These are phyloP conservation scores for Pseudoscleropodium purum DNA, from an alignment of 225 moss, liverwort and hornwort genomes.

Conservation along the genomic window DNA sequence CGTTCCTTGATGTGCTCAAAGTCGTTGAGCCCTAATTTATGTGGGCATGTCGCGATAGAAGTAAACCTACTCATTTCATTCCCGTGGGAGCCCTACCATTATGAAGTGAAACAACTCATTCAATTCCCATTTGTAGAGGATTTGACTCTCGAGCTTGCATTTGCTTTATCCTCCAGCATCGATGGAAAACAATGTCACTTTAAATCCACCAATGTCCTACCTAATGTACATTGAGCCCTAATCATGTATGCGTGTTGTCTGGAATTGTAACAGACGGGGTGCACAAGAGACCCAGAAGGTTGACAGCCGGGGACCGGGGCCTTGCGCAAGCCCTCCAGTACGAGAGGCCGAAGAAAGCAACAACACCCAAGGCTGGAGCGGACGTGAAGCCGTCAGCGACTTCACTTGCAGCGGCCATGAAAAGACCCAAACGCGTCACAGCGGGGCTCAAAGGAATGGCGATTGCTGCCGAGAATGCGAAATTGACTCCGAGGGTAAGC, in stretches of 20 bases:
- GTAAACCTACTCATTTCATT: not conserved
- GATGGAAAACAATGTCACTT: not conserved
- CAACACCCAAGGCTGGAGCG: not conserved
- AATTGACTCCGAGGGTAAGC: conserved; percentile 20
- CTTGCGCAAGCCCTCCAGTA: conserved; percentile 36
- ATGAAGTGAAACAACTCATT: not conserved
- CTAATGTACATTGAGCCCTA: not conserved
- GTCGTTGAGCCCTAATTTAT: not conserved
- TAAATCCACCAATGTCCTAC: not conserved
- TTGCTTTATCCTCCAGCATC: not conserved
- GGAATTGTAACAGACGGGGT: conserved; percentile 14
- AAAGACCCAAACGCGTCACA: conserved; percentile 33
- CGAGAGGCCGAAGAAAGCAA: conserved; percentile 19
- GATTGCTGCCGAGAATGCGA: conserved; percentile 34
- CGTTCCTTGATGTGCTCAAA: not conserved
- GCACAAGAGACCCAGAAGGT: conserved; percentile 30
- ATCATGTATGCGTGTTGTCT: not conserved
- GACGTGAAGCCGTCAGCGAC: conserved; percentile 25
- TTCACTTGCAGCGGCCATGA: conserved; percentile 21
- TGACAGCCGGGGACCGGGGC: conserved; percentile 43
- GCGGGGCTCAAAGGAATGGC: conserved; percentile 38
- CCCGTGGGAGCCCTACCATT: not conserved
- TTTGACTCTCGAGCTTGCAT: not conserved
- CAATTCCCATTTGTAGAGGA: not conserved
- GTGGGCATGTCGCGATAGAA: not conserved